Evolutionary conservation across 1,284 basidiomycete species (phyloP).

Genomic region (Marasmius tenuissimus): DNA sequence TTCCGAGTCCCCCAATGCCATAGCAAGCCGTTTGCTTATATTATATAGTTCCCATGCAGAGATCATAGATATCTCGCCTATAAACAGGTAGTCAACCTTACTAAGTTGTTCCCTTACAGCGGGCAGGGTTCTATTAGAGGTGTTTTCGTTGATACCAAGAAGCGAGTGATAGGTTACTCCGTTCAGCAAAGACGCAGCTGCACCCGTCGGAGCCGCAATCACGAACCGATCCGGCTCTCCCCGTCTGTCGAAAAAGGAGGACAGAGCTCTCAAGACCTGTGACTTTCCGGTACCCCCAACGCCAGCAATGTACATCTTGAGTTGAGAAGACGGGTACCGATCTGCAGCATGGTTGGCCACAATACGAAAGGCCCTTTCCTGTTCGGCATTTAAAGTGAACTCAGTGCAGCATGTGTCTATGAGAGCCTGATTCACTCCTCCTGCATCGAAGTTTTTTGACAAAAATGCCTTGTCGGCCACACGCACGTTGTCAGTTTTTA

Average conservation of each 20-base stretch:
- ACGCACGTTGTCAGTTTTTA: not conserved
- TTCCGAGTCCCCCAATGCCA: not conserved
- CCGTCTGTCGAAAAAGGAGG: constrained; percentile 24
- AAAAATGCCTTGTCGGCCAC: constrained; percentile 15
- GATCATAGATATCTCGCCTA: not conserved
- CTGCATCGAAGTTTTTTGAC: constrained; percentile 6
- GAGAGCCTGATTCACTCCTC: not conserved
- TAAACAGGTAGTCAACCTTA: not conserved
- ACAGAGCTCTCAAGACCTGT: constrained; percentile 37
- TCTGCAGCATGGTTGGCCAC: constrained; percentile 24
- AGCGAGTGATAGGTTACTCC: constrained; percentile 30
- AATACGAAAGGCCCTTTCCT: constrained; percentile 27
- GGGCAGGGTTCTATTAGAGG: not conserved
- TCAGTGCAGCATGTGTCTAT: constrained; percentile 9
- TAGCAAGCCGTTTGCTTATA: not conserved
- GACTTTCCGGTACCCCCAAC: constrained; percentile 34
- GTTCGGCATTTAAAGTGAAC: constrained; percentile 25
- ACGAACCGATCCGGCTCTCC: constrained; percentile 26
- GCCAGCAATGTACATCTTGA: constrained; percentile 11
- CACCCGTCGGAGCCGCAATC: constrained; percentile 33
- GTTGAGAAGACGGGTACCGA: constrained; percentile 13
- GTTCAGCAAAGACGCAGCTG: constrained; percentile 25
- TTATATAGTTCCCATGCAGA: not conserved
- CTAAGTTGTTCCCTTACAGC: not conserved
- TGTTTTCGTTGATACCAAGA: constrained; percentile 19